A percentile compares a stretch with the other conserved stretches of the same genome.
Evolutionary conservation across 2,329 filamentous ascomycete species (phyloP).

Genomic region (Neofusicoccum ribis): DNA sequence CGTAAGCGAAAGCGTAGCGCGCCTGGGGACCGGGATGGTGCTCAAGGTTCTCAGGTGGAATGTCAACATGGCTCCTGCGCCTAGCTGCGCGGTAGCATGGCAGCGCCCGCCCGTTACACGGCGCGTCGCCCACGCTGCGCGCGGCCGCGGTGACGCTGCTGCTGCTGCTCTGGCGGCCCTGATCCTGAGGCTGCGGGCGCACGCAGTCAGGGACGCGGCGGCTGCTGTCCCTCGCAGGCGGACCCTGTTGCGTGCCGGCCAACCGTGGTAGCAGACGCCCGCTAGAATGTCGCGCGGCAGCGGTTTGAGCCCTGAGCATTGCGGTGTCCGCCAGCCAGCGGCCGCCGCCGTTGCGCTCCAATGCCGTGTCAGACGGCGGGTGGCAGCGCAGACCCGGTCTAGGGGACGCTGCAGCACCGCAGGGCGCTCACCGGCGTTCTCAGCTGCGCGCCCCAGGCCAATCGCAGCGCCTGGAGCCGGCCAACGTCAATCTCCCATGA

Average conservation of each 20-base stretch:
- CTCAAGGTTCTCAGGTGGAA: conserved; percentile 6
- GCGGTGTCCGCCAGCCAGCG: not conserved
- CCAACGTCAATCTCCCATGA: conserved; percentile 3
- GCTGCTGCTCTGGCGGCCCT: not conserved
- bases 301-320: not conserved
- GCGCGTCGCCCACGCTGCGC: conserved; percentile 3
- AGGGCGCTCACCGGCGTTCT: conserved; percentile 1
- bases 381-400: conserved; percentile 1
- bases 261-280: not conserved
- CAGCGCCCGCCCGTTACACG: conserved; percentile 12
- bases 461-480: not conserved
- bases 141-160: not conserved
- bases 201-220: not conserved
- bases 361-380: conserved; percentile 11
- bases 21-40: conserved; percentile 7
- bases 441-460: conserved; percentile 2
- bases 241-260: not conserved
- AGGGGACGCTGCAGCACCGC: not conserved
- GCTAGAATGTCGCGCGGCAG: not conserved
- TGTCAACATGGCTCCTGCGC: conserved; percentile 8
- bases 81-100: not conserved
- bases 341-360: not conserved
- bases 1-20: conserved; percentile 16
- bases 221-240: conserved; percentile 2
- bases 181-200: not conserved